Percentiles rank a stretch among this genome's conserved stretches.
phyloP scores from a whole-genome alignment of 2,329 filamentous ascomycete genomes.

The Leptographium lundbergii region DNA sequence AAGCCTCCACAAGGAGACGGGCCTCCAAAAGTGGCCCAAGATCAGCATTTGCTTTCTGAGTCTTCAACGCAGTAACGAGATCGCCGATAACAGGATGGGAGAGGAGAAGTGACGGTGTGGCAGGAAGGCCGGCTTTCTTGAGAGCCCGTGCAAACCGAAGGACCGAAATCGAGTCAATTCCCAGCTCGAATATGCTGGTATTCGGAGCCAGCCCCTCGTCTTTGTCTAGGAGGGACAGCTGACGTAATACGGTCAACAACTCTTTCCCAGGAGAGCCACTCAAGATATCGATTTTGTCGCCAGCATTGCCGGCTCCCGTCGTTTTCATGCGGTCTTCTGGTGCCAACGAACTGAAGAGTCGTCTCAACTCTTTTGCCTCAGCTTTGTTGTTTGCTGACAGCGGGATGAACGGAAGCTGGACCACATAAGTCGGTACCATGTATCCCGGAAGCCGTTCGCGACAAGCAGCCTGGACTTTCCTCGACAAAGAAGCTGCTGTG shows the following conservation, averaged over 20 bases:
- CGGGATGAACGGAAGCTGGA: constrained; percentile 59
- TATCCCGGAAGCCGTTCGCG: constrained; percentile 60
- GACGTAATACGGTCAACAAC: constrained; percentile 28
- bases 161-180: constrained; percentile 77
- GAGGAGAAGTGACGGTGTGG: constrained; percentile 55
- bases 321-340: constrained; percentile 50
- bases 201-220: constrained; percentile 32
- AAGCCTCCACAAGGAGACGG: constrained; percentile 50
- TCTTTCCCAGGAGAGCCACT: not conserved
- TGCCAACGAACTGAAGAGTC: constrained; percentile 50
- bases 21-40: constrained; percentile 28
- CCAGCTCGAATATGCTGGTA: constrained; percentile 72
- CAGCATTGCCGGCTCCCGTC: constrained; percentile 28
- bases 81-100: constrained; percentile 40
- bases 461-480: constrained; percentile 48
- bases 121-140: constrained; percentile 49
- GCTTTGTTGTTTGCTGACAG: constrained; percentile 85
- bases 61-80: constrained; percentile 27
- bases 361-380: constrained; percentile 56
- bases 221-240: constrained; percentile 33
- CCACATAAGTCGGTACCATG: constrained; percentile 81
- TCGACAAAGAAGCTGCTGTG: constrained; percentile 26
- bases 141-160: constrained; percentile 56
- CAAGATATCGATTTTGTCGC: not conserved
- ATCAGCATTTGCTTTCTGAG: constrained; percentile 4